Evolutionary conservation across 2,329 filamentous ascomycete species (phyloP).

Genomic region (Alternaria brassicicola): DNA sequence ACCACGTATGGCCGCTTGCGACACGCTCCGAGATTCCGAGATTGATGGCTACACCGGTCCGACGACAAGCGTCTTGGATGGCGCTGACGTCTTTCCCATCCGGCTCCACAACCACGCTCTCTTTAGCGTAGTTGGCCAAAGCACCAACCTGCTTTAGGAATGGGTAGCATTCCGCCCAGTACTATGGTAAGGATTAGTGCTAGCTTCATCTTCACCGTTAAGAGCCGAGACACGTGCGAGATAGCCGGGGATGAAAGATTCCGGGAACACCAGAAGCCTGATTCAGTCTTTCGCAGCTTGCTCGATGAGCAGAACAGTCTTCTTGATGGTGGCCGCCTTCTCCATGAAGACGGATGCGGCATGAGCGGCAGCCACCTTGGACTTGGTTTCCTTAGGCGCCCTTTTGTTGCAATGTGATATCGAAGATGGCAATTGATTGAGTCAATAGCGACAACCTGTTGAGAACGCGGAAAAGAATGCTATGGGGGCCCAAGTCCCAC

Average conservation of each 20-base stretch:
- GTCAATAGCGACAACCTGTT: neutral
- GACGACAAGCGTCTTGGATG: conserved; percentile 43
- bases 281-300: conserved; percentile 39
- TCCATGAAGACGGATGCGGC: conserved; percentile 49
- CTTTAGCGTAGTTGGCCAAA: conserved; percentile 42
- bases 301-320: conserved; percentile 43
- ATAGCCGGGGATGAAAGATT: conserved; percentile 48
- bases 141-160: conserved; percentile 44
- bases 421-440: neutral
- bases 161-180: conserved; percentile 47
- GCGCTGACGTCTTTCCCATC: conserved; percentile 38
- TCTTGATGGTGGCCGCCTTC: conserved; percentile 43
- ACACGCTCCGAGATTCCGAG: conserved; percentile 47
- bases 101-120: conserved; percentile 45
- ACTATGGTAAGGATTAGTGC: conserved; percentile 29
- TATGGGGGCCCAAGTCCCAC: neutral
- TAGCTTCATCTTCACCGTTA: neutral
- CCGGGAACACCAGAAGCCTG: conserved; percentile 46
- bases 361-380: conserved; percentile 47
- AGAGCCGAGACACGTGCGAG: conserved; percentile 30
- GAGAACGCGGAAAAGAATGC: neutral
- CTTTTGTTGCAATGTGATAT: conserved; percentile 11
- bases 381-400: conserved; percentile 33
- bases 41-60: conserved; percentile 40
- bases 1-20: conserved; percentile 41